A percentile compares a stretch with the other conserved stretches of the same genome.
Conservation (phyloP, 2,329 filamentous ascomycete species). For the Pezizomycotina sp. region DNA sequence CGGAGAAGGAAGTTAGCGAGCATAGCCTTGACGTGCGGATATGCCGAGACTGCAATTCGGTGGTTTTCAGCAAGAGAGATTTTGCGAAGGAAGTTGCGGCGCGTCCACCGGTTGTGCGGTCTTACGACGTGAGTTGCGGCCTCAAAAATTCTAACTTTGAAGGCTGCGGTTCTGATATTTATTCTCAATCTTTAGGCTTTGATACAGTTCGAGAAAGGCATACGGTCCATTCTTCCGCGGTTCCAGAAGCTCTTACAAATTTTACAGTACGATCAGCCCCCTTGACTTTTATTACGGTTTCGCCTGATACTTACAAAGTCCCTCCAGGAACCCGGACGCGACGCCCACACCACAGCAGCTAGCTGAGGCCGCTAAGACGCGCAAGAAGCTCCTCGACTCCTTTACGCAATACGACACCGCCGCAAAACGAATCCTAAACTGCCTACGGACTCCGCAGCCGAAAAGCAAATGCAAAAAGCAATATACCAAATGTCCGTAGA, state of each 20-base stretch:
- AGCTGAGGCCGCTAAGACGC: conserved; percentile 69
- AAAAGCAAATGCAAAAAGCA: conserved; percentile 59
- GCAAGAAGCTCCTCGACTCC: conserved; percentile 75
- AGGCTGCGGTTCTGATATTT: too few relatives aligned
- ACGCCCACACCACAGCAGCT: conserved; percentile 49
- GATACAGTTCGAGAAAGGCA: conserved; percentile 73
- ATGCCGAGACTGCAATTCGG: conserved; percentile 72
- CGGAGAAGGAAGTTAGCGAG: conserved; percentile 37
- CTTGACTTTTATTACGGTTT: background rate
- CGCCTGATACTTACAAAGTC: background rate
- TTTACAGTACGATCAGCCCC: conserved; percentile 38
- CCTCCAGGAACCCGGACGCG: conserved; percentile 23
- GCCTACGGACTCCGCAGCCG: conserved; percentile 53
- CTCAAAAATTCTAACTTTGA: background rate
- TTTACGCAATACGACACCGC: conserved; percentile 77
- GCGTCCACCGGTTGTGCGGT: conserved; percentile 57
- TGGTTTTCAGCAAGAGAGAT: conserved; percentile 56
- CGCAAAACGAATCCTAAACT: conserved; percentile 68
- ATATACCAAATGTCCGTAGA: conserved; percentile 67
- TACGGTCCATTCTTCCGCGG: conserved; percentile 60
- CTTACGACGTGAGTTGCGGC: conserved; percentile 39
- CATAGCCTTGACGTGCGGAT: conserved; percentile 70
- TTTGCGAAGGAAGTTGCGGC: conserved; percentile 53
- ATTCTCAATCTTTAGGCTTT: conserved; percentile 44
- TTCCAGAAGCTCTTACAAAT: conserved; percentile 63